phyloP scores from a whole-genome alignment of 176 grass and related monocot genomes.

The Ampelocalamus luodianensis region DNA sequence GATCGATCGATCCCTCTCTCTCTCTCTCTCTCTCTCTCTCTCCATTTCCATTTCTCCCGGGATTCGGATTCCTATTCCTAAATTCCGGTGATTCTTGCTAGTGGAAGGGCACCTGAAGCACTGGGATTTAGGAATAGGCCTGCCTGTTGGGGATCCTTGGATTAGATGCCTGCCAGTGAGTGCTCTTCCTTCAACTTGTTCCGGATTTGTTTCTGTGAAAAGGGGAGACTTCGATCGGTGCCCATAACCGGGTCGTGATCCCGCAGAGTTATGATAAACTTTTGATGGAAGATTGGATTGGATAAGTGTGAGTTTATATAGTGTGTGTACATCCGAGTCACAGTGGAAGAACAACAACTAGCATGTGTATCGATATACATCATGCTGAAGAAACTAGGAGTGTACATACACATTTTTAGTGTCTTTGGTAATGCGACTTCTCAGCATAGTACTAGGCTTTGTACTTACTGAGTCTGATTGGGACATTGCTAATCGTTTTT shows the following conservation, averaged over 20 bases:
- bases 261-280: neutral
- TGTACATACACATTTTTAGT: too few relatives aligned
- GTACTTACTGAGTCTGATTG: too few relatives aligned
- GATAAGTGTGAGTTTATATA: neutral
- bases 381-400: too few relatives aligned
- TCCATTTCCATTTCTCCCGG: neutral
- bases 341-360: neutral
- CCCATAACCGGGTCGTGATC: neutral
- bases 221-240: neutral
- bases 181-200: neutral
- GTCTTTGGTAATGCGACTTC: too few relatives aligned
- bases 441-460: too few relatives aligned
- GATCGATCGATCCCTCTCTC: too few relatives aligned
- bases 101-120: constrained; percentile 55
- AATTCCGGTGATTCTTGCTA: neutral
- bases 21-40: neutral
- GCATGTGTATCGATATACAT: neutral
- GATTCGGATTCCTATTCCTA: constrained; percentile 31
- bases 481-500: too few relatives aligned
- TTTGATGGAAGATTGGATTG: neutral
- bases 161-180: constrained; percentile 30
- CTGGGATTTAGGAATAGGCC: constrained; percentile 18
- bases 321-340: neutral
- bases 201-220: constrained; percentile 37
- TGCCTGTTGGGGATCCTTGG: constrained; percentile 15